phyloP scores from a whole-genome alignment of 1,139 yeast species.

The Wickerhamiella pararugosa region DNA sequence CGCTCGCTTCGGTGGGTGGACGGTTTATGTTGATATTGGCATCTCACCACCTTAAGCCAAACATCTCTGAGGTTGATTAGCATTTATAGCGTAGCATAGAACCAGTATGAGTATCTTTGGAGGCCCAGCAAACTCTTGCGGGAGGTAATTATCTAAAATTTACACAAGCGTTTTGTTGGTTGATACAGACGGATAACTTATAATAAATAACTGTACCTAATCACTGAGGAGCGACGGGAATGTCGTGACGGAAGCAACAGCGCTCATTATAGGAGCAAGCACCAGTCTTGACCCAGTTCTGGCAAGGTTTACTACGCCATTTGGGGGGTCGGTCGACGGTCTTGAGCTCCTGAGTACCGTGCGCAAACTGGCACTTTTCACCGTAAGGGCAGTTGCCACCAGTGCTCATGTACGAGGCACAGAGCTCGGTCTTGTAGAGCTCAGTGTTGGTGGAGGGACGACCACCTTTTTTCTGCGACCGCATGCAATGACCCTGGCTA shows the following conservation, averaged over 20 bases:
- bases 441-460: slow-evolving; percentile 43
- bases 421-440: slow-evolving; percentile 79
- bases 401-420: slow-evolving; percentile 60
- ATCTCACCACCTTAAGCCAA: slow-evolving; percentile 4
- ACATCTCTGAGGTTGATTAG: slow-evolving; percentile 1
- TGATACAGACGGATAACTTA: slow-evolving; percentile 2
- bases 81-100: neutral
- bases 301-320: slow-evolving; percentile 86
- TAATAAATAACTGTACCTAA: slow-evolving; percentile 6
- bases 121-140: neutral
- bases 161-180: neutral
- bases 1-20: neutral
- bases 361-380: slow-evolving; percentile 87
- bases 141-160: neutral
- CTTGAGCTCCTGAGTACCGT: slow-evolving; percentile 67
- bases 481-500: neutral
- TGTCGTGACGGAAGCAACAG: slow-evolving; percentile 72
- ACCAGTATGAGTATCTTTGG: neutral
- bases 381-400: slow-evolving; percentile 75
- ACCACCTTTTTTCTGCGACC: slow-evolving; percentile 17
- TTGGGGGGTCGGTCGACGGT: slow-evolving; percentile 60
- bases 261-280: slow-evolving; percentile 79
- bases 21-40: slow-evolving; percentile 3
- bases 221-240: slow-evolving; percentile 8
- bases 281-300: slow-evolving; percentile 74